A percentile compares a stretch with the other conserved stretches of the same genome.
These are phyloP conservation scores for Boletales sp. DNA, from an alignment of 768 basidiomycete species.

Conservation along the genomic window DNA sequence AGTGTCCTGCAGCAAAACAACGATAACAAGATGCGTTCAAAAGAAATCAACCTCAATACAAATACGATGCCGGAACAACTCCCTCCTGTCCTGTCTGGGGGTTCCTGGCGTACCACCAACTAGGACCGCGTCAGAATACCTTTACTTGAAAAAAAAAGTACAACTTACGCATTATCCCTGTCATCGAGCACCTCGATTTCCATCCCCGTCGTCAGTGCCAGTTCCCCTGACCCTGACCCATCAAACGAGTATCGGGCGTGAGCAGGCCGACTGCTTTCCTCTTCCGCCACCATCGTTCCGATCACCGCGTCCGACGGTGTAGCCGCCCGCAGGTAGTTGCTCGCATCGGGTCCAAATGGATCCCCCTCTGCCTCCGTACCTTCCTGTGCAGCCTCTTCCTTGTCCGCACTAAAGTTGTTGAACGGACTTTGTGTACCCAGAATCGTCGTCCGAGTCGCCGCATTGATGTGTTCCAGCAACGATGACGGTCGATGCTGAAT, in stretches of 20 bases:
- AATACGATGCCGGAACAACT: conserved; percentile 88
- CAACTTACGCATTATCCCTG: conserved; percentile 69
- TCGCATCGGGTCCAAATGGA: conserved; percentile 69
- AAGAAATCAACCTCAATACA: conserved; percentile 57
- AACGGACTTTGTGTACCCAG: conserved; percentile 49
- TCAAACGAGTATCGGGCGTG: conserved; percentile 84
- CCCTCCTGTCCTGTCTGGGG: conserved; percentile 77
- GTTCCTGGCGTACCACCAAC: conserved; percentile 95
- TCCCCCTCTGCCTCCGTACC: conserved; percentile 36
- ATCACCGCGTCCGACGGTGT: conserved; percentile 74
- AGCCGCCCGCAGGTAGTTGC: conserved; percentile 75
- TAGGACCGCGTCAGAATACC: conserved; percentile 28
- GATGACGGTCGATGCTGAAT: conserved; percentile 81
- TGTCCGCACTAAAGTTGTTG: conserved; percentile 41
- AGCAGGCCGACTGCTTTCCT: conserved; percentile 66
- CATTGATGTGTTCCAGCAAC: conserved; percentile 86
- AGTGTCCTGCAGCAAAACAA: conserved; percentile 27
- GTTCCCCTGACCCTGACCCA: conserved; percentile 73
- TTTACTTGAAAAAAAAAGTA: not conserved
- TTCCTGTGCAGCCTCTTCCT: conserved; percentile 47
- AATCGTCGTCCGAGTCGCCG: conserved; percentile 82
- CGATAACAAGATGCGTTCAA: conserved; percentile 27
- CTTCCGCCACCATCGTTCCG: conserved; percentile 56
- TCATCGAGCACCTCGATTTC: conserved; percentile 80
- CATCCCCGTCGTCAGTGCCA: conserved; percentile 62